Percentiles rank a stretch among this genome's conserved stretches.
Evolutionary conservation across 192 early-diverging fungal species (phyloP).

Genomic region (Phlyctochytrium arcticum): DNA sequence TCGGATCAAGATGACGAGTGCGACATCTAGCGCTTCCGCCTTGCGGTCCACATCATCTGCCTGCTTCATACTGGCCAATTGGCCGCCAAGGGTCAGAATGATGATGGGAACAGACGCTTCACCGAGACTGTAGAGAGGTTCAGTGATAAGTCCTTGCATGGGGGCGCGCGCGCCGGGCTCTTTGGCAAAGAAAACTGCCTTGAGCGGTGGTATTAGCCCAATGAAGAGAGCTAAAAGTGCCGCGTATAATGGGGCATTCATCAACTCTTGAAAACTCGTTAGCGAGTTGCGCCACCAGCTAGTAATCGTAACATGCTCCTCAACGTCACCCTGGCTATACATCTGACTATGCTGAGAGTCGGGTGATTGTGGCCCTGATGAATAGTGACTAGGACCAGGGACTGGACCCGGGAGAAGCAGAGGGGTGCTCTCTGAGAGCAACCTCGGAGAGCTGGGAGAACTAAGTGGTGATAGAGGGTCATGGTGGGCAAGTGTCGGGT

Average conservation of each 20-base stretch:
- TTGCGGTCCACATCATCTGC: not conserved
- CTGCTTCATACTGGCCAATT: constrained; percentile 40
- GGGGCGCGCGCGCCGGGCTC: not conserved
- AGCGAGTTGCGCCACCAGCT: too few relatives aligned
- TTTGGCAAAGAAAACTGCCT: constrained; percentile 52
- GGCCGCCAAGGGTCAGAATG: constrained; percentile 70
- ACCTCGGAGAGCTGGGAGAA: too few relatives aligned
- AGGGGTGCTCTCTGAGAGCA: not conserved
- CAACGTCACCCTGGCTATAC: too few relatives aligned
- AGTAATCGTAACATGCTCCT: too few relatives aligned
- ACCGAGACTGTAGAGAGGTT: constrained; percentile 69
- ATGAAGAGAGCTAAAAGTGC: constrained; percentile 62
- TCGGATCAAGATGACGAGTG: constrained; percentile 3
- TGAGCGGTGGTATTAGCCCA: constrained; percentile 61
- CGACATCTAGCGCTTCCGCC: constrained; percentile 1
- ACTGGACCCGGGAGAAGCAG: not conserved
- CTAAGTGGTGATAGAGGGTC: too few relatives aligned
- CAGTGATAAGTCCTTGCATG: constrained; percentile 54
- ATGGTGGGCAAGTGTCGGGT: too few relatives aligned
- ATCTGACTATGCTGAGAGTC: too few relatives aligned
- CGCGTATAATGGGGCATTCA: constrained; percentile 72
- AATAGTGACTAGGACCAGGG: too few relatives aligned
- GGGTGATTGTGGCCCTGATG: too few relatives aligned
- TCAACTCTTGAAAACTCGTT: not conserved
- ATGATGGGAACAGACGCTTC: constrained; percentile 74